These are phyloP conservation scores for Oryza brachyantha DNA, from an alignment of 176 grass and related monocot genomes.

Conservation along the genomic window DNA sequence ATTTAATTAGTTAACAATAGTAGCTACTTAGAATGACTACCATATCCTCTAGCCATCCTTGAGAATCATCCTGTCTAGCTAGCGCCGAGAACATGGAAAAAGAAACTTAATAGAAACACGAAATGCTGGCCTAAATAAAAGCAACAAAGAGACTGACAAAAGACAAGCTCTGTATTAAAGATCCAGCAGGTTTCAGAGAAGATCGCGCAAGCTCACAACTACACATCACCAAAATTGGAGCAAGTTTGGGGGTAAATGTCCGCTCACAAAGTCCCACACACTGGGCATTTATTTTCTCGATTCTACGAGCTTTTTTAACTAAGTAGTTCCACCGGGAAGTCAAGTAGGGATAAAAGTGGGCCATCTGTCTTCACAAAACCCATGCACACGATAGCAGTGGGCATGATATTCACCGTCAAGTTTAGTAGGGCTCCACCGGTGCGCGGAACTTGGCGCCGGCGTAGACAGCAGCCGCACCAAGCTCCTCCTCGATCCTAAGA, in stretches of 20 bases:
- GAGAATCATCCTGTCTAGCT: too few species aligned
- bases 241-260: background rate
- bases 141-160: background rate
- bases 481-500: constrained; percentile 82
- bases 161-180: background rate
- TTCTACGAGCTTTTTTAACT: background rate
- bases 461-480: constrained; percentile 63
- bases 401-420: background rate
- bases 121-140: background rate
- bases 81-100: too few species aligned
- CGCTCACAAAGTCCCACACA: background rate
- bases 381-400: background rate
- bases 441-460: constrained; percentile 70
- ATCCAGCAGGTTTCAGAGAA: background rate
- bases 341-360: background rate
- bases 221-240: background rate
- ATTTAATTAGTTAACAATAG: too few species aligned
- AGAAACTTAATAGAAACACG: too few species aligned
- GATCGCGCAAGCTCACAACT: background rate
- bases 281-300: background rate
- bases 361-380: background rate
- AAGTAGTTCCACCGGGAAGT: background rate
- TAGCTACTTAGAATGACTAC: too few species aligned
- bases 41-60: too few species aligned
- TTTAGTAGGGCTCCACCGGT: constrained; percentile 67